These are phyloP conservation scores for Akebia trifoliata DNA, from an alignment of 164 flowering plant species.

Conservation along the genomic window DNA sequence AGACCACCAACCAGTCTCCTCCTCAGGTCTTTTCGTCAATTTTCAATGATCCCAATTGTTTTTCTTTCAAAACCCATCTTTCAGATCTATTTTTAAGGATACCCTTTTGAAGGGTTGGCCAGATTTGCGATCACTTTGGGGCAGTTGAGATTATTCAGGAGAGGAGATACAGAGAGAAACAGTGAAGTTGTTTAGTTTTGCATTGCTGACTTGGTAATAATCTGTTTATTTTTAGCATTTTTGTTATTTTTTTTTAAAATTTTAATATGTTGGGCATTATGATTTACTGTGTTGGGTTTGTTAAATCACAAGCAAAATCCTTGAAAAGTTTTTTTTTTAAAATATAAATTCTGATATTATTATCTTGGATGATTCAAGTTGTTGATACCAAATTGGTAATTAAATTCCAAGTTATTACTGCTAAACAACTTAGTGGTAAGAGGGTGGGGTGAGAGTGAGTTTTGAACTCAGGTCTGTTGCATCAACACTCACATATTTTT, in stretches of 20 bases:
- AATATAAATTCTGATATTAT: neutral
- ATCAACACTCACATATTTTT: no score
- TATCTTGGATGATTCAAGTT: neutral
- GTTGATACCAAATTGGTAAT: no score
- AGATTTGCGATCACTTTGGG: neutral
- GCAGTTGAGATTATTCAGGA: conserved; percentile 1
- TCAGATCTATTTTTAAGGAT: conserved; percentile 2
- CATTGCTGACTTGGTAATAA: neutral
- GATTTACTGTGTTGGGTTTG: neutral
- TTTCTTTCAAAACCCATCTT: conserved; percentile 8
- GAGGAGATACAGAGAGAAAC: neutral
- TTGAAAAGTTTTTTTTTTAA: neutral
- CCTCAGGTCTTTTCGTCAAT: neutral
- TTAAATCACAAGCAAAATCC: neutral
- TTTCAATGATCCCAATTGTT: neutral
- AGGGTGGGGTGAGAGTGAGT: no score
- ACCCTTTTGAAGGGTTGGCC: conserved; percentile 12
- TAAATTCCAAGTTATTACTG: no score
- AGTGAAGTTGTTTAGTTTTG: neutral
- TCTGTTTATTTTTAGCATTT: neutral
- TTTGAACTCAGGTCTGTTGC: no score
- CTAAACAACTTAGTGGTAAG: no score
- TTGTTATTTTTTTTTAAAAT: neutral
- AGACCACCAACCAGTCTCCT: neutral
- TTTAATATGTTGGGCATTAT: neutral